Percentiles rank a stretch among this genome's conserved stretches.
Conservation (phyloP, 257 asterid species). For the Petrea volubilis region DNA sequence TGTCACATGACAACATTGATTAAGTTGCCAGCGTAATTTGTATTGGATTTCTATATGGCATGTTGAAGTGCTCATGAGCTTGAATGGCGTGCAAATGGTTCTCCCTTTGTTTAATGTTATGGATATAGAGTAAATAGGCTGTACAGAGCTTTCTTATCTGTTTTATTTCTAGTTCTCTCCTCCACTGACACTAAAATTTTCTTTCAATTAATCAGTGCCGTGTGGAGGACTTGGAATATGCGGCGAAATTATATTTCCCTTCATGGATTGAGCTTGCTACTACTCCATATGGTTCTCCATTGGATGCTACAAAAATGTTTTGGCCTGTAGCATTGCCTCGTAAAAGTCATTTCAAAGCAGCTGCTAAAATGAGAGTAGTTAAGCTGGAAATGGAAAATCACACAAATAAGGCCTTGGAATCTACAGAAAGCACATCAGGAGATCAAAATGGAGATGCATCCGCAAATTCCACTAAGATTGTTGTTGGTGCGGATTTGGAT, state of each 20-base stretch:
- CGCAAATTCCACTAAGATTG: slow-evolving; percentile 59
- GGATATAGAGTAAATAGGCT: not conserved
- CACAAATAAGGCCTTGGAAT: slow-evolving; percentile 45
- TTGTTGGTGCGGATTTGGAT: slow-evolving; percentile 94
- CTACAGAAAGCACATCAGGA: slow-evolving; percentile 42
- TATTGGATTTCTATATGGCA: not conserved
- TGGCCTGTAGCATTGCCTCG: slow-evolving; percentile 98
- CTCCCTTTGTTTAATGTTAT: not conserved
- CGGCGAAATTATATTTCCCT: slow-evolving; percentile 72
- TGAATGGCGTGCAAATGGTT: not conserved
- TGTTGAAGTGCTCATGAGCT: not conserved
- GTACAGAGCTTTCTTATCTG: not conserved
- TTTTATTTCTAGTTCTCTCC: not conserved
- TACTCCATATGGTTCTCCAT: slow-evolving; percentile 84
- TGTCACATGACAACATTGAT: not conserved
- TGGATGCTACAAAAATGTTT: slow-evolving; percentile 90
- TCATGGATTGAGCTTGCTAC: slow-evolving; percentile 94
- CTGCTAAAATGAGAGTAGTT: slow-evolving; percentile 95
- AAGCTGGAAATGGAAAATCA: slow-evolving; percentile 58
- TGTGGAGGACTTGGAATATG: slow-evolving; percentile 75
- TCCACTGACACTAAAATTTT: slow-evolving; percentile 18
- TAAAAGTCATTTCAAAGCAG: slow-evolving; percentile 94
- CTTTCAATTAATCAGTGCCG: slow-evolving; percentile 59
- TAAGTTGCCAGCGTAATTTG: not conserved
- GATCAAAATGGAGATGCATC: slow-evolving; percentile 71